Base-by-base conservation (phyloP, 2,329 filamentous ascomycete genomes). In the Fusarium sp. region DNA sequence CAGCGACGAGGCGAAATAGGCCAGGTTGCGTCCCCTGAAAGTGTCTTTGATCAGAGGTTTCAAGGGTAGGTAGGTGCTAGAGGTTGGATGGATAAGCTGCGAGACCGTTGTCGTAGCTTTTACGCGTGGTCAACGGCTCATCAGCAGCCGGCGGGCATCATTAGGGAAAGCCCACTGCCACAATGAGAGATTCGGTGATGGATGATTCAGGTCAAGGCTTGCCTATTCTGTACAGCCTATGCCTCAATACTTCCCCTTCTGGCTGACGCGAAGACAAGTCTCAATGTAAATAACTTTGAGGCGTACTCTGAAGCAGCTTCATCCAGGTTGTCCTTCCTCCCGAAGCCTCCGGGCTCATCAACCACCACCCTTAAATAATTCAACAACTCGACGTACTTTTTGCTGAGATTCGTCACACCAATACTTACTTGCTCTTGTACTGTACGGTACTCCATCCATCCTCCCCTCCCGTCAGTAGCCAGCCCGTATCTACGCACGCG, bases 301-400 rank as follows among this genome's bases (percentile, higher is more conserved):
- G 46, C 46, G 46, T 53, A 53, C 44, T n/a, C 16, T 53, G 46
- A 53, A 53, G 46, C 46, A 53, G 46, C 46, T 31, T 53, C 27
- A 53, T 29, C 46, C 46, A 53, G 46, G 46, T 46, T 31, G 22
- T 55, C 31, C 44, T 22, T 49, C 59, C 67, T 73, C 70, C 71
- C 70, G 71, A 71, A 42, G 46, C 20, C 63, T 71, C 71, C 67
- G 71, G 53, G 53, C 42, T 46, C 42, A 60, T 58, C 67, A 61
- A 42, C 55, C 42, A 44, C 42, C 36, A 49, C 35, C 51, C 46
- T 49, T 27, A 46, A 66, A 33, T 20, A 60, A 46, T 46, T 35
- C 56, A 59, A 59, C 56, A 58, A 29, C 36, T 59, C 17, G 27
- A 59, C 24, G 36, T 42, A 20, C 27, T 42, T 44, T 42, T 44